These are phyloP conservation scores for Catunica adiposa DNA, from an alignment of 2,329 filamentous ascomycete genomes.

Conservation along the genomic window DNA sequence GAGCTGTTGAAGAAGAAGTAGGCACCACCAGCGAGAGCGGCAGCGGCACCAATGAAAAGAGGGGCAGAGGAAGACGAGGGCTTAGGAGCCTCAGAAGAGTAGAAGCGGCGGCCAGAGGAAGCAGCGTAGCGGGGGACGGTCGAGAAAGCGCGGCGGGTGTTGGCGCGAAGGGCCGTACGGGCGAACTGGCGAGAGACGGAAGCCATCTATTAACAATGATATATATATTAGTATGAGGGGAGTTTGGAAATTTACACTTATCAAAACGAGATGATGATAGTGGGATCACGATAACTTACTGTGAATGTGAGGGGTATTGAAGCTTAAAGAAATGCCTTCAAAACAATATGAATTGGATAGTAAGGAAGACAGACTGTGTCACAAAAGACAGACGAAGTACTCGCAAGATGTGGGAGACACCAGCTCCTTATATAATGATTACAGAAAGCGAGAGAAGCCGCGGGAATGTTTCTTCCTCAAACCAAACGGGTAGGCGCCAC, in stretches of 20 bases:
- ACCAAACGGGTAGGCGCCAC: background rate
- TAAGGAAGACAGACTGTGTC: constrained; percentile 2
- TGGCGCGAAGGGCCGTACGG: constrained; percentile 42
- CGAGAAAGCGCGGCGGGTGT: constrained; percentile 39
- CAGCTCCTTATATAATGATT: constrained; percentile 3
- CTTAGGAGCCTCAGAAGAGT: constrained; percentile 49
- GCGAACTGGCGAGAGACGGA: constrained; percentile 36
- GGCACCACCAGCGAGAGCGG: constrained; percentile 44
- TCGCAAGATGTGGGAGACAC: background rate
- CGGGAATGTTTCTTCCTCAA: background rate
- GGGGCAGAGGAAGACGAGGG: constrained; percentile 29
- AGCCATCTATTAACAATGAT: constrained; percentile 20
- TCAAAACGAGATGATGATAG: background rate
- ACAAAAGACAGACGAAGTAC: background rate
- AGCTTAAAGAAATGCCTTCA: constrained; percentile 1
- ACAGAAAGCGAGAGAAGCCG: background rate
- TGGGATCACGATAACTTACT: background rate
- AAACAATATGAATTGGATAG: constrained; percentile 2
- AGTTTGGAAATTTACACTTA: background rate
- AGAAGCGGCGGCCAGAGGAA: constrained; percentile 59
- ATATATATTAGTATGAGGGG: constrained; percentile 1
- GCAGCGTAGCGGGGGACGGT: constrained; percentile 47
- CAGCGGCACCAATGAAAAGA: constrained; percentile 42
- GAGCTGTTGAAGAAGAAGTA: constrained; percentile 49
- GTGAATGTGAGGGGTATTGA: background rate